A percentile compares a stretch with the other conserved stretches of the same genome.
Conservation (phyloP, 2,329 filamentous ascomycete species). For the Diplodia corticola region DNA sequence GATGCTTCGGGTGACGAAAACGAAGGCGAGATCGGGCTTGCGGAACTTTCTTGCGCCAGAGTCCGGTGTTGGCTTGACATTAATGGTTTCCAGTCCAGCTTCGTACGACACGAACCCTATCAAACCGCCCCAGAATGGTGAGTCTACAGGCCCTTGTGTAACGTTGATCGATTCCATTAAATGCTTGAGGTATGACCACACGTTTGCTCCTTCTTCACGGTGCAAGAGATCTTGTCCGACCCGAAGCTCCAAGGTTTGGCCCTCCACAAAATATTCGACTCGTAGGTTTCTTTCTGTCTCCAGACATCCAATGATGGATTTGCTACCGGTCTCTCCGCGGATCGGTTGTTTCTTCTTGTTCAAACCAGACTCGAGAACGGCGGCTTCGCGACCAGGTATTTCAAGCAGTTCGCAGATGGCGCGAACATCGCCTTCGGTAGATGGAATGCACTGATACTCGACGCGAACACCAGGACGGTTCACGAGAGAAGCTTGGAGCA, state of each 20-base stretch:
- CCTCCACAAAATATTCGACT: slow-evolving; percentile 37
- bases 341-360: slow-evolving; percentile 35
- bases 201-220: slow-evolving; percentile 31
- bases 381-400: slow-evolving; percentile 37
- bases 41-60: neutral
- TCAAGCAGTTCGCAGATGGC: slow-evolving; percentile 37
- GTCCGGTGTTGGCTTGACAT: slow-evolving; percentile 39
- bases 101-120: slow-evolving; percentile 87
- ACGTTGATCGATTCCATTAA: slow-evolving; percentile 35
- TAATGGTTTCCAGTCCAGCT: slow-evolving; percentile 66
- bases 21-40: slow-evolving; percentile 71
- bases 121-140: slow-evolving; percentile 77
- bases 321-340: slow-evolving; percentile 58
- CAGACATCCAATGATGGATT: slow-evolving; percentile 72
- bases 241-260: slow-evolving; percentile 32
- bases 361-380: slow-evolving; percentile 50
- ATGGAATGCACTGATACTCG: neutral
- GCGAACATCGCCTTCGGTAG: neutral
- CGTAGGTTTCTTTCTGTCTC: slow-evolving; percentile 48
- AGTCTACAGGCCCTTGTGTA: slow-evolving; percentile 33
- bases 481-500: neutral
- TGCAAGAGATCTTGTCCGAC: slow-evolving; percentile 33
- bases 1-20: slow-evolving; percentile 75
- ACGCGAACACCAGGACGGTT: neutral
- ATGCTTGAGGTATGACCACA: slow-evolving; percentile 44